These are phyloP conservation scores for Cladophialophora chaetospira DNA, from an alignment of 2,329 filamentous ascomycete genomes.

Conservation along the genomic window DNA sequence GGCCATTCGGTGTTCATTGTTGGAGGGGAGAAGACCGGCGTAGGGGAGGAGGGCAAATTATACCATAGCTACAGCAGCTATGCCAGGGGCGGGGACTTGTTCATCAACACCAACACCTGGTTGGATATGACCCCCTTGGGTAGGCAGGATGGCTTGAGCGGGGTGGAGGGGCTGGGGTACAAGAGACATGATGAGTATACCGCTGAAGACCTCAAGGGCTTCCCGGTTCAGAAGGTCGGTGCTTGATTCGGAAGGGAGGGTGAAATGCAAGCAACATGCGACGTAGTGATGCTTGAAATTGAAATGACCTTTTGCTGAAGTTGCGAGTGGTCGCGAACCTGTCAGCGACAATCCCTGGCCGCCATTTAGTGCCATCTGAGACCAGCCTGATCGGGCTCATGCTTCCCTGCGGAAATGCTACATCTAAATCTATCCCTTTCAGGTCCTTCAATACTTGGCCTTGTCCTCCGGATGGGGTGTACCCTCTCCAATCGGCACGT, in stretches of 20 bases:
- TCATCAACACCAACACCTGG: slow-evolving; percentile 22
- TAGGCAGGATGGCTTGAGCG: slow-evolving; percentile 22
- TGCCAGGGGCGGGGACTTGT: slow-evolving; percentile 18
- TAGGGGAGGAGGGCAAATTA: slow-evolving; percentile 35
- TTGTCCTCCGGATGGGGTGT: too few relatives aligned
- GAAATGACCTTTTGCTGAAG: too few relatives aligned
- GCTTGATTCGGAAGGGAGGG: neutral
- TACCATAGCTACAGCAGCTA: slow-evolving; percentile 42
- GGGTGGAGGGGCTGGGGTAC: slow-evolving; percentile 19
- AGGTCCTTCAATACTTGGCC: too few relatives aligned
- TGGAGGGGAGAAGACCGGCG: slow-evolving; percentile 14
- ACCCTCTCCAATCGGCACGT: too few relatives aligned
- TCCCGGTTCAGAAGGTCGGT: neutral
- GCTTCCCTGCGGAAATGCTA: too few relatives aligned
- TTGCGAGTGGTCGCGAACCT: too few relatives aligned
- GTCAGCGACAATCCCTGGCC: too few relatives aligned
- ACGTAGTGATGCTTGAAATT: neutral
- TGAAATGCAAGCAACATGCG: neutral
- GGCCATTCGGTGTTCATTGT: slow-evolving; percentile 44
- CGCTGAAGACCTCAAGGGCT: slow-evolving; percentile 17
- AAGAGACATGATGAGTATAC: slow-evolving; percentile 28
- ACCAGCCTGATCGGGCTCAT: too few relatives aligned
- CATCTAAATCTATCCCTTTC: too few relatives aligned
- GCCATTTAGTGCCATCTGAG: too few relatives aligned
- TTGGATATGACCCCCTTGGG: slow-evolving; percentile 27